A percentile compares a stretch with the other conserved stretches of the same genome.
Conservation (phyloP, 257 asterid species). For the Misopates orontium region DNA sequence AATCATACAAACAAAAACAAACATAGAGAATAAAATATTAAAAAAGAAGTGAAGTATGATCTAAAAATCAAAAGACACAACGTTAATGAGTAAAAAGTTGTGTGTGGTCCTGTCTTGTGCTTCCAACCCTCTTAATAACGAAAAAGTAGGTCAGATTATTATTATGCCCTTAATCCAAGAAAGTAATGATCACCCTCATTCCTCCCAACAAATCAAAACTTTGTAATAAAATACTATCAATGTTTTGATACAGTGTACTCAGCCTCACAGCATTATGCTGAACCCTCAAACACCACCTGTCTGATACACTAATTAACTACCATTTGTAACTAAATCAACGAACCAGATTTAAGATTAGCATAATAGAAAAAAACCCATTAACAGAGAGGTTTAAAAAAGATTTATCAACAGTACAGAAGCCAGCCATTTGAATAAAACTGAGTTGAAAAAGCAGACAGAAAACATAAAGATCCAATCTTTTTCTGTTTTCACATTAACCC, state of each 20-base stretch:
- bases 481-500: constrained; percentile 29
- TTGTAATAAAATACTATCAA: neutral
- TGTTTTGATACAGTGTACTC: constrained; percentile 17
- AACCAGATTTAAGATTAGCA: constrained; percentile 15
- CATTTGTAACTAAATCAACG: constrained; percentile 2
- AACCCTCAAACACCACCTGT: constrained; percentile 32
- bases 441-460: constrained; percentile 31
- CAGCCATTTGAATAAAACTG: constrained; percentile 30
- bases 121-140: constrained; percentile 23
- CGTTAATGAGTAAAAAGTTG: constrained; percentile 16
- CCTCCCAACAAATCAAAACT: constrained; percentile 28
- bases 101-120: constrained; percentile 38
- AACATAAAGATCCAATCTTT: constrained; percentile 37
- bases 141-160: constrained; percentile 25
- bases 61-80: constrained; percentile 9
- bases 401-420: constrained; percentile 2
- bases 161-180: constrained; percentile 32
- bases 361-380: too few relatives aligned
- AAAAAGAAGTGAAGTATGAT: neutral
- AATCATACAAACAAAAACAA: neutral
- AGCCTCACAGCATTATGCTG: constrained; percentile 31
- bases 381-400: constrained; percentile 3
- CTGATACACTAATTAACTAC: constrained; percentile 9
- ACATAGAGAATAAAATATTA: neutral
- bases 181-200: constrained; percentile 48